Percentiles rank a stretch among this genome's conserved stretches.
phyloP scores from a whole-genome alignment of 148 eudicot genomes.

The Chenopodium suecicum region DNA sequence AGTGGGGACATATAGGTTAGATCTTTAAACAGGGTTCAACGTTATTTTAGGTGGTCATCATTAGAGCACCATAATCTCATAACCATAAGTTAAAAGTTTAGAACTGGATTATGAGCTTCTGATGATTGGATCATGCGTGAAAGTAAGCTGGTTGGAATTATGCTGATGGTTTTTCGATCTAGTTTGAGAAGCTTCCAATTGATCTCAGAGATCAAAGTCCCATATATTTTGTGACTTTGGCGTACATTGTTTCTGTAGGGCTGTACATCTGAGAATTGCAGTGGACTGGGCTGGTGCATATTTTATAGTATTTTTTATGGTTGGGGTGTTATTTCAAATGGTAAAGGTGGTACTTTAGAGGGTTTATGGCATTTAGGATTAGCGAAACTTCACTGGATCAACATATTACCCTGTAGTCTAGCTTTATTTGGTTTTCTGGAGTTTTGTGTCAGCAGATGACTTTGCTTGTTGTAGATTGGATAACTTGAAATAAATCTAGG shows the following conservation, averaged over 20 bases:
- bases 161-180: not conserved
- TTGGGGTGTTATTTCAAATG: not conserved
- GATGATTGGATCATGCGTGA: not conserved
- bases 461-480: not conserved
- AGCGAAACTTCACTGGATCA: not conserved
- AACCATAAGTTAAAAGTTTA: not conserved
- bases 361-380: not conserved
- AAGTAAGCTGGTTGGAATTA: not conserved
- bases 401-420: not conserved
- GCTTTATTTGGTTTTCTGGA: not conserved
- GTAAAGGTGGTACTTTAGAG: not conserved
- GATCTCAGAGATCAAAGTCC: not conserved
- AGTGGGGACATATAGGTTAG: no score
- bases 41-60: not conserved
- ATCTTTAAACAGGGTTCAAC: not conserved
- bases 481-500: not conserved
- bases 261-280: not conserved
- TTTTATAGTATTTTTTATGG: not conserved
- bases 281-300: not conserved
- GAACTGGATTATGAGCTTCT: not conserved
- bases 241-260: not conserved
- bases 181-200: not conserved
- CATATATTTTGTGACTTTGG: not conserved
- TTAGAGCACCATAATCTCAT: no score
- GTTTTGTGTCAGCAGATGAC: not conserved